Evolutionary conservation across 495 filamentous ascomycete genomes (phyloP).

Genomic region (Saxispiralis lemnorum): DNA sequence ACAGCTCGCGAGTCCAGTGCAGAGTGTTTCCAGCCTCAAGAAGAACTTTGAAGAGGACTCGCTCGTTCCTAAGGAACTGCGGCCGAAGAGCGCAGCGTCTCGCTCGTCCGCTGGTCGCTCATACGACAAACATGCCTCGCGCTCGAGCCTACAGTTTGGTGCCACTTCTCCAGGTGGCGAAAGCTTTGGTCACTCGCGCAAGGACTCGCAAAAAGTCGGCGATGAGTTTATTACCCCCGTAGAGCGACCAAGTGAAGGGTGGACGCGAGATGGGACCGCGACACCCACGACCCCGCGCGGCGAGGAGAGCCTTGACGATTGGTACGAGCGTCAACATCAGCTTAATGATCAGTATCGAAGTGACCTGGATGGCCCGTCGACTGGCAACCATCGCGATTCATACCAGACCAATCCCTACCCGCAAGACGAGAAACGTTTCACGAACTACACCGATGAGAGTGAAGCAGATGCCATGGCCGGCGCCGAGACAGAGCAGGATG

Average conservation of each 20-base stretch:
- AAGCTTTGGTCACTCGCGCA: slow-evolving; percentile 4
- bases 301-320: slow-evolving; percentile 29
- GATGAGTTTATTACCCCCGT: slow-evolving; percentile 25
- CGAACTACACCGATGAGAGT: slow-evolving; percentile 52
- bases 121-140: slow-evolving; percentile 3
- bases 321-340: slow-evolving; percentile 36
- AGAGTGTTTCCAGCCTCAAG: slow-evolving; percentile 62
- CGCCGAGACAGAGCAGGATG: slow-evolving; percentile 45
- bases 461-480: slow-evolving; percentile 29
- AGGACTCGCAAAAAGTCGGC: slow-evolving; percentile 6
- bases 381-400: slow-evolving; percentile 1
- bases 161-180: slow-evolving; percentile 21
- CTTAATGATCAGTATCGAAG: slow-evolving; percentile 34
- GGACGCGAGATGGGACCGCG: slow-evolving; percentile 22
- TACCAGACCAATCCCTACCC: slow-evolving; percentile 27
- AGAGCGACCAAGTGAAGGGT: slow-evolving; percentile 22
- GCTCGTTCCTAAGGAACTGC: slow-evolving; percentile 14
- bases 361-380: too few relatives aligned
- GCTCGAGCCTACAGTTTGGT: slow-evolving; percentile 11
- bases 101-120: slow-evolving; percentile 13
- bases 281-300: slow-evolving; percentile 18
- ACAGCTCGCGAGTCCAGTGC: slow-evolving; percentile 63
- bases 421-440: slow-evolving; percentile 38
- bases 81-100: slow-evolving; percentile 15
- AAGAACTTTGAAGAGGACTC: slow-evolving; percentile 33